A percentile compares a stretch with the other conserved stretches of the same genome.
phyloP scores from a whole-genome alignment of 139 green algal genomes.

The Coelastrella sp. region DNA sequence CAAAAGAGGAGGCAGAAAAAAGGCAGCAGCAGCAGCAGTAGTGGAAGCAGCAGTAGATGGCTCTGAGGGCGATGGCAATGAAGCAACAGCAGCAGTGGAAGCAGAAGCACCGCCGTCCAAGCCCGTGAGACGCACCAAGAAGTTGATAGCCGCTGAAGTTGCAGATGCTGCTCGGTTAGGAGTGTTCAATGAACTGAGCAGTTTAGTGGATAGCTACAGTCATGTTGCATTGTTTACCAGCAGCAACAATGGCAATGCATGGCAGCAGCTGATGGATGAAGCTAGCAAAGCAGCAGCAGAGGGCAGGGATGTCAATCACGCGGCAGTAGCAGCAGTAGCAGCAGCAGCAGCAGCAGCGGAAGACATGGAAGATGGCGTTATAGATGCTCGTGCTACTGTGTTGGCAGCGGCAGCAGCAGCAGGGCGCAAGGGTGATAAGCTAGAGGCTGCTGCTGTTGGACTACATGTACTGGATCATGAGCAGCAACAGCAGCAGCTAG shows the following conservation, averaged over 20 bases:
- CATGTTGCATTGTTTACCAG: slow-evolving; percentile 22
- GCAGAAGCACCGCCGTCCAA: neutral
- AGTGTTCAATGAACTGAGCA: slow-evolving; percentile 1
- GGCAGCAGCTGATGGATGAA: slow-evolving; percentile 25
- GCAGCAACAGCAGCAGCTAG: slow-evolving; percentile 21
- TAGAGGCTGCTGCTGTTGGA: neutral
- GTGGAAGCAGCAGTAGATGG: neutral
- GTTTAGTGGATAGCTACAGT: slow-evolving; percentile 12
- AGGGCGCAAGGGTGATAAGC: neutral
- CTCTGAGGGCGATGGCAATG: neutral
- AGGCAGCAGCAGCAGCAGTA: neutral
- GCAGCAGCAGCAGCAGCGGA: neutral
- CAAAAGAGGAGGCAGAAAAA: neutral
- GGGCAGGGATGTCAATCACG: neutral
- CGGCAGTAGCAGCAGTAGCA: neutral
- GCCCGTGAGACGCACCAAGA: slow-evolving; percentile 32
- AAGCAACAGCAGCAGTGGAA: slow-evolving; percentile 8
- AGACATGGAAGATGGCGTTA: neutral
- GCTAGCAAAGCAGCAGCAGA: slow-evolving; percentile 1
- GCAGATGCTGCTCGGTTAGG: neutral
- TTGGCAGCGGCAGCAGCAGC: neutral
- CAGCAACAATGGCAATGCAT: slow-evolving; percentile 6
- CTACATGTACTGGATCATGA: neutral
- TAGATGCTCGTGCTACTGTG: neutral
- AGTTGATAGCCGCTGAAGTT: slow-evolving; percentile 37